Evolutionary conservation across 75 land plant species (phyloP), one percentile per base, ranked within the genome.

Genomic region (Selaginella tamariscina): DNA sequence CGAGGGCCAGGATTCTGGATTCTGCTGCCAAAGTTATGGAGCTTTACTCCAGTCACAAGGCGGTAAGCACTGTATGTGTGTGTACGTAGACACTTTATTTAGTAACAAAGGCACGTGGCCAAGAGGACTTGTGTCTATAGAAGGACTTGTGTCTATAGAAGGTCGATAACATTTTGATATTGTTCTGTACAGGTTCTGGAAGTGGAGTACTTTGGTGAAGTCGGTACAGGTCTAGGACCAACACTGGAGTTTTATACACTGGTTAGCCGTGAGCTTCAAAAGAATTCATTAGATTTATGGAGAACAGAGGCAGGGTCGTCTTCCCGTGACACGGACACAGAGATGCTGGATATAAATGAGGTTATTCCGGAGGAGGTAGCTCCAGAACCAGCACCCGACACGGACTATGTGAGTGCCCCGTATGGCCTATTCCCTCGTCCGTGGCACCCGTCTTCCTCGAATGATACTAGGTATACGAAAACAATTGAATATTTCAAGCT

Each of bases 1-100:
- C 96, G 0, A 75, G 96, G 66, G 82, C 78, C 32, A 83, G 87
- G 18, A 87, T 94, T 31, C 73, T 94, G 70, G 98, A 94, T 64
- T 89, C 96, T 39, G 96, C 96, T 64, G 83, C 86, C 26, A 89
- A 87, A 74, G 95, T 94, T 1, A 94, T 94, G 98, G 98, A 94
- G 77, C 83, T 85, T 78, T 89, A 88, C 63, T 83, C 96, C 32
- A 82, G 90, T 64, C 88, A 87, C 33, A 94, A 87, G 72, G 88
- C 95, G 59, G 98, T n/a, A n/a, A n/a, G n/a, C n/a, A n/a, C n/a
- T n/a, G n/a, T n/a, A n/a, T n/a, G n/a, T n/a, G n/a, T n/a, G n/a
- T n/a, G n/a, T n/a, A n/a, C n/a, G n/a, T n/a, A n/a, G n/a, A n/a
- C n/a, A n/a, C n/a, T n/a, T n/a, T n/a, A n/a, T n/a, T n/a, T n/a